phyloP scores from a whole-genome alignment of 2,329 filamentous ascomycete species.

The Ophiostoma montium region DNA sequence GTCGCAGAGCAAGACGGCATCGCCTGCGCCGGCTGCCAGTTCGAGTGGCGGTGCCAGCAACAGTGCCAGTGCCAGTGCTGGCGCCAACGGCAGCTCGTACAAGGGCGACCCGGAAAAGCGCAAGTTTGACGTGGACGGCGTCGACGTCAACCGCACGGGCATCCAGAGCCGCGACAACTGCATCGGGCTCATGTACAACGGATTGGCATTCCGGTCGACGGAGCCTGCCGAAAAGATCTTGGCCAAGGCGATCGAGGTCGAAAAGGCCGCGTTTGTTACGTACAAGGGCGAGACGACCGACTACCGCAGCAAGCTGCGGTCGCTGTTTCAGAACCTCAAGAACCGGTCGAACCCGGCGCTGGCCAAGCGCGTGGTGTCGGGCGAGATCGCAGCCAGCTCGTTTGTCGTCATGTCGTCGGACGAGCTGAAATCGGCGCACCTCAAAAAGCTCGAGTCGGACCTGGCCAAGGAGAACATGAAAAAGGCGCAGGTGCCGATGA shows the following conservation, averaged over 20 bases:
- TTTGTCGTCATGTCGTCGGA: conserved; percentile 84
- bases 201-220: conserved; percentile 56
- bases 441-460: conserved; percentile 59
- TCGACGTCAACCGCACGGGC: conserved; percentile 63
- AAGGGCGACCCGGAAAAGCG: conserved; percentile 63
- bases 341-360: conserved; percentile 74
- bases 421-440: conserved; percentile 79
- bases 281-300: conserved; percentile 57
- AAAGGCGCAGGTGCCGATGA: conserved; percentile 87
- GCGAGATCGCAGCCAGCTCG: conserved; percentile 53
- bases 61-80: conserved; percentile 25
- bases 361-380: conserved; percentile 59
- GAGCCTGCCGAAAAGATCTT: conserved; percentile 60
- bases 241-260: conserved; percentile 65
- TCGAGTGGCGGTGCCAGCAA: conserved; percentile 37
- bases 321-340: conserved; percentile 89
- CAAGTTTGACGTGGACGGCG: conserved; percentile 65
- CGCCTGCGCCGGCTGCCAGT: conserved; percentile 37
- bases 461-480: conserved; percentile 90
- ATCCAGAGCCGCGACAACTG: conserved; percentile 66
- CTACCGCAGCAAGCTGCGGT: conserved; percentile 82
- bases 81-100: conserved; percentile 41
- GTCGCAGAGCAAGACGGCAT: conserved; percentile 16
- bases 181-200: conserved; percentile 87
- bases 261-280: conserved; percentile 57